Evolutionary conservation across 2,329 filamentous ascomycete genomes (phyloP), one percentile per base, ranked within the genome.

Genomic region (Colletotrichum navitas): DNA sequence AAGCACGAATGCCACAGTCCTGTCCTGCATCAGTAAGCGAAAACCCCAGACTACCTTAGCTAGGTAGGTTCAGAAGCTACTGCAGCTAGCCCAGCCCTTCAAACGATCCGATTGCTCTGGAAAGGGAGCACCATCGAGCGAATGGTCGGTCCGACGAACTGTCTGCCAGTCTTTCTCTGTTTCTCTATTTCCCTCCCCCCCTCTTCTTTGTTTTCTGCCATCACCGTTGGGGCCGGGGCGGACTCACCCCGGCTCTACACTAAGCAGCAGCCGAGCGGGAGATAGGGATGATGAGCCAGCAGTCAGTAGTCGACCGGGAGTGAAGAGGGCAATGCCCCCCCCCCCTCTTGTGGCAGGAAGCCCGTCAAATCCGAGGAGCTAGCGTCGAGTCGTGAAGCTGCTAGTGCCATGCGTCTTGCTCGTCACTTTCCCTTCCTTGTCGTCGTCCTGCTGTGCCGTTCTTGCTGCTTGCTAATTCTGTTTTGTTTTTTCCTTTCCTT

Each of bases 31-130:
- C 26, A 49, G 43, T 21, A 51, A 62, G 39, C 29, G n/a, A 62
- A 24, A 36, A 21, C 32, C 52, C 32, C 32, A 16, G 51, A 55
- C 29, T 34, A 54, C 16, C 8, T 29, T 29, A 29, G 29, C 29
- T 29, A 29, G 29, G 29, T 32, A 29, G 26, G 5, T 45, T 34
- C 8, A 7, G 12, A 51, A 36, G 45, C 43, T 62, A 62, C 43
- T 62, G 59, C 29, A 34, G 34, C 34, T 10, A 51, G 29, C 26
- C 24, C n/a, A 36, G 59, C 26, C 59, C 32, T 21, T 51, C 32
- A 62, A 51, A 51, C 59, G 32, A 62, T 62, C 59, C 59, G 59
- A 62, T 62, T 62, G n/a, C 39, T 34, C 34, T 26, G 29, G 12
- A 49, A 47, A 29, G 32, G 39, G 34, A 18, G 29, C n/a, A 36